Evolutionary conservation across 371 early-diverging fungal genomes (phyloP), one percentile per base, ranked within the genome.

Genomic region (Zopfochytrium polystomum): DNA sequence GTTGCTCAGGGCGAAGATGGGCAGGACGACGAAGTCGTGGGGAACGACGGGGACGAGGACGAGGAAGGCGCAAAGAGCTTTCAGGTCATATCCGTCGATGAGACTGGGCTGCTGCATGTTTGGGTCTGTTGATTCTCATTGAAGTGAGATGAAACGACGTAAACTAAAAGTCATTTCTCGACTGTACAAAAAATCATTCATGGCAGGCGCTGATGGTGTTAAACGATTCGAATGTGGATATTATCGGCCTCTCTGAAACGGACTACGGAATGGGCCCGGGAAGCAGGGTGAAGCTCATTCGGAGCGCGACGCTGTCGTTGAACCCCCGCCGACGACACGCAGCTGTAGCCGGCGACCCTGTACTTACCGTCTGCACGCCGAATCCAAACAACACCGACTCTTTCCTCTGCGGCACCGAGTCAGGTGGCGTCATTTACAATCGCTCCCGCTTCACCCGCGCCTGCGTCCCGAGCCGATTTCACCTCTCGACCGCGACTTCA

Each of bases 221-320:
- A n/a, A n/a, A n/a, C n/a, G n/a, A n/a, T 20, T 34, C 34, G 18
- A 31, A 48, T 23, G 18, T 57, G 25, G 60, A 59, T 15, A 49
- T 44, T 9, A n/a, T 48, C 23, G 29, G 27, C 9, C 48, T 32
- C 9, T 25, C 52, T 18, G 72, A 75, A 44, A 46, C 25, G 3
- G 75, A 75, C 42, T 63, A 49, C 51, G 75, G 75, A 5, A 58
- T 70, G 64, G 55, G 35, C 7, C 48, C 65, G 9, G 75, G 72
- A 6, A 61, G 70, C 30, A 29, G 55, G 31, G 50, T 75, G 1
- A 48, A 46, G 32, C 52, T 75, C 1, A 43, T 71, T 3, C 52
- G 60, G 6, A 66, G 71, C 34, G 57, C 47, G 6, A 45, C 32
- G 6, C 52, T 38, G 42, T 38, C 9, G 9, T 38, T 38, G n/a